These are phyloP conservation scores for Neurospora sp. DNA, from an alignment of 495 filamentous ascomycete genomes.

Conservation along the genomic window DNA sequence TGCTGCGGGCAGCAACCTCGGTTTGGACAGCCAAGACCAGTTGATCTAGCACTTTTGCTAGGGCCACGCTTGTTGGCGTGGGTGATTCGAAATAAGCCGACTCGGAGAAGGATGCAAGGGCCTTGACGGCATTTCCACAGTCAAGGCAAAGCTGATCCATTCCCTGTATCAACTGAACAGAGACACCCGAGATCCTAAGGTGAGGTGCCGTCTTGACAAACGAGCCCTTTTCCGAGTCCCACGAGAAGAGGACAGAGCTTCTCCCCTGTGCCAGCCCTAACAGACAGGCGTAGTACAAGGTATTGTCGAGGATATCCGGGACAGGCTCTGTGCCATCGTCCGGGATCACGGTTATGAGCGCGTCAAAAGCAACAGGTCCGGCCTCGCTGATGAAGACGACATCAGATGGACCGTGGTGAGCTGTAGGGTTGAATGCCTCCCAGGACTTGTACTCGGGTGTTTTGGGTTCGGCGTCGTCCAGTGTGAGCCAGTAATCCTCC, in stretches of 20 bases:
- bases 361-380: constrained; percentile 63
- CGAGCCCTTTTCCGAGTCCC: constrained; percentile 41
- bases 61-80: constrained; percentile 46
- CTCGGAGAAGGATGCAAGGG: constrained; percentile 45
- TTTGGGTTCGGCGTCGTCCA: constrained; percentile 17
- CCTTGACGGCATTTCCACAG: constrained; percentile 48
- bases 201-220: constrained; percentile 49
- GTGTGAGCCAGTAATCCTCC: constrained; percentile 48
- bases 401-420: constrained; percentile 13
- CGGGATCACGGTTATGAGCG: constrained; percentile 32
- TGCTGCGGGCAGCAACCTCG: constrained; percentile 37
- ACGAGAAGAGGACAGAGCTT: constrained; percentile 69
- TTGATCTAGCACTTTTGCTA: constrained; percentile 48
- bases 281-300: constrained; percentile 51
- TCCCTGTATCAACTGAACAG: constrained; percentile 42
- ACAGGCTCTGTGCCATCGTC: background rate
- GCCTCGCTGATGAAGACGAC: constrained; percentile 67
- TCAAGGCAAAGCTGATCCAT: constrained; percentile 47
- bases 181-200: constrained; percentile 61
- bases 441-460: constrained; percentile 51
- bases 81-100: constrained; percentile 27
- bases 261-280: constrained; percentile 68
- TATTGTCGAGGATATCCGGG: constrained; percentile 27
- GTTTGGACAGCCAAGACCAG: constrained; percentile 46
- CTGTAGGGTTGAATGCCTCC: constrained; percentile 52